phyloP scores from a whole-genome alignment of 2,329 filamentous ascomycete genomes.

The Escovopsis sp. region DNA sequence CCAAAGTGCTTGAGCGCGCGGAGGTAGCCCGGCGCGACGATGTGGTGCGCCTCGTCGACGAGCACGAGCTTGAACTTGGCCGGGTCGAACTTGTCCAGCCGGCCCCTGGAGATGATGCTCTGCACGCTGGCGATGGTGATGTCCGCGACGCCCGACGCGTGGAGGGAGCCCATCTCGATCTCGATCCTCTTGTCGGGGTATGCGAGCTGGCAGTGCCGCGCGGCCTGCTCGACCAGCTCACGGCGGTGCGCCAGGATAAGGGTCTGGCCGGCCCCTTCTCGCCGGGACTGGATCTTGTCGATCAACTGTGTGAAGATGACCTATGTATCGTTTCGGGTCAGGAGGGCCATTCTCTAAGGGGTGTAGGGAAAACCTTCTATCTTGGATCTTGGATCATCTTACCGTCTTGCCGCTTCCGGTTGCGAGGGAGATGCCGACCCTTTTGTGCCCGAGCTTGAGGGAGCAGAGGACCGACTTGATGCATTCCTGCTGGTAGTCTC shows the following conservation, averaged over 20 bases:
- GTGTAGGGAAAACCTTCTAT: not conserved
- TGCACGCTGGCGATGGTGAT: conserved; percentile 87
- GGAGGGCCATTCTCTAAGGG: not conserved
- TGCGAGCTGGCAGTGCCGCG: conserved; percentile 62
- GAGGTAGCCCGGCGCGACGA: conserved; percentile 72
- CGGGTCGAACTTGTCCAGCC: conserved; percentile 74
- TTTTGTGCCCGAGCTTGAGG: conserved; percentile 55
- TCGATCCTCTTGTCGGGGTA: conserved; percentile 75
- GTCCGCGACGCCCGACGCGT: conserved; percentile 68
- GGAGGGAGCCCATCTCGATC: conserved; percentile 74
- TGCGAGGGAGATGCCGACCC: conserved; percentile 71
- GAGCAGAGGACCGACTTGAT: conserved; percentile 66
- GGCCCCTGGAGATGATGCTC: conserved; percentile 62
- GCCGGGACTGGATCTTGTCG: conserved; percentile 47
- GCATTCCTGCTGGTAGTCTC: conserved; percentile 83
- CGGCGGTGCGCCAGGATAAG: conserved; percentile 84
- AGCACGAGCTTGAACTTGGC: conserved; percentile 72
- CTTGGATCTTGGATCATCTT: conserved; percentile 2
- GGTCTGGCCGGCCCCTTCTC: conserved; percentile 49
- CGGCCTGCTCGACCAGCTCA: conserved; percentile 90
- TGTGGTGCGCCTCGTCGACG: conserved; percentile 95
- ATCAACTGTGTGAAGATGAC: conserved; percentile 96
- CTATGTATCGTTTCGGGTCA: conserved; percentile 23
- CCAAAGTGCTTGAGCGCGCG: conserved; percentile 65
- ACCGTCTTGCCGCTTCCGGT: conserved; percentile 86